Base-by-base conservation (phyloP, 805 yeast species). In the Pichia nakasei region DNA sequence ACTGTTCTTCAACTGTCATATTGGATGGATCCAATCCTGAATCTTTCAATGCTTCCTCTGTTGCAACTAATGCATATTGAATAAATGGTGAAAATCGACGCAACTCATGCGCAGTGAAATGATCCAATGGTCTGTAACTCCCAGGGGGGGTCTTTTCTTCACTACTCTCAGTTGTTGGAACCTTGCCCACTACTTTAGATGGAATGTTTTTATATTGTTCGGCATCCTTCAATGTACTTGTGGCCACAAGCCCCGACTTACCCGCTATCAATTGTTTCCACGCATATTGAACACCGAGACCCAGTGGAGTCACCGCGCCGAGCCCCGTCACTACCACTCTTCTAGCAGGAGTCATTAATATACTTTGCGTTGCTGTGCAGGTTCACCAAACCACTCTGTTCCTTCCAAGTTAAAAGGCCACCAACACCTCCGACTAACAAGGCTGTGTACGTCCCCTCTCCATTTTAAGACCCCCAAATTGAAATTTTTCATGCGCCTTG, bases 241-340 rank as follows among this genome's bases (percentile, higher is more conserved):
- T 78, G 5, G 85, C 74, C 1, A 76, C 63, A 3, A 84, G 55
- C 0, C 93, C 91, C 17, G 82, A 73, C 45, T 70, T 59, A 0
- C 76, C 69, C 1, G 63, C 63, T 1, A 83, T 53, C 6, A 84
- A 59, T 17, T 66, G 67, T 2, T 58, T 41, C 89, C 91, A 85
- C 4, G 76, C 63, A 13, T 59, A 60, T 15, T 54, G 54, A 4
- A 69, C 72, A 0, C 88, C 89, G 6, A 78, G 78, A 0, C 97
- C 97, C 3, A 93, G 64, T 0, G 98, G 98, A 0, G 93, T 77
- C 1, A 89, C 75, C 22, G 85, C 64, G 0, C 97, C 97, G 8
- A 93, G 58, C 0, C 98, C 98, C 0, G 98, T 93, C 1, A 91
- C 82, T 1, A 91, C 97, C 0, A 91, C 95, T 61, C 96, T 66